Base-by-base conservation (phyloP, 371 early-diverging fungal species). In the Mortierella sp. region DNA sequence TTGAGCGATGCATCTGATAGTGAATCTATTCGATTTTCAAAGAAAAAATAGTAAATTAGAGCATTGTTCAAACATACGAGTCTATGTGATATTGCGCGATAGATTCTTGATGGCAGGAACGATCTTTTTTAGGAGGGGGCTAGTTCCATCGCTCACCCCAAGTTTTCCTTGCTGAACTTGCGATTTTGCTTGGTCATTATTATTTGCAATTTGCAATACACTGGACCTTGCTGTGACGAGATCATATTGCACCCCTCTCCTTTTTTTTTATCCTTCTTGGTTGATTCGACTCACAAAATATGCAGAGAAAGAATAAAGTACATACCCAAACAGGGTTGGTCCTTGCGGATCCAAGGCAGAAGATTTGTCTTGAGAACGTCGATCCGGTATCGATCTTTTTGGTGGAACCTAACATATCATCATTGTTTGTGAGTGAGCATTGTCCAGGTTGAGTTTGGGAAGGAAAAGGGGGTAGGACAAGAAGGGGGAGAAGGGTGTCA, bases 1-100 rank as follows among this genome's bases (percentile, higher is more conserved):
- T 65, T 80, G 54, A 80, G 72, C n/a, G 81, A 75, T 28, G 75
- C 51, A 40, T 80, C 81, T n/a, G 81, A 80, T 39, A 80, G 55
- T 0, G 75, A 71, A 49, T 80, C 81, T 80, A 80, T 43, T 43
- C 4, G 45, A 11, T 43, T 43, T 43, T 18, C 11, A 35, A 35
- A 59, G 32, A 16, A 22, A 32, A 30, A 59, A 12, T 43, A 43
- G 45, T 11, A 43, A 2, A 43, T 43, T 35, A 35, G 35, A 35
- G 45, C 45, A 43, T 43, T 14, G 45, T 43, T 18, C 18, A 43
- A 43, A 43, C 5, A 14, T 43, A 43, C 18, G 45, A 10, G 18
- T 14, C 45, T 3, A 10, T 11, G 18, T 43, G 45, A 43, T 43
- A 11, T 43, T 43, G n/a, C n/a, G n/a, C n/a, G n/a, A n/a, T n/a